Evolutionary conservation across 83 land plant species (phyloP).

Genomic region (Picea mariana): DNA sequence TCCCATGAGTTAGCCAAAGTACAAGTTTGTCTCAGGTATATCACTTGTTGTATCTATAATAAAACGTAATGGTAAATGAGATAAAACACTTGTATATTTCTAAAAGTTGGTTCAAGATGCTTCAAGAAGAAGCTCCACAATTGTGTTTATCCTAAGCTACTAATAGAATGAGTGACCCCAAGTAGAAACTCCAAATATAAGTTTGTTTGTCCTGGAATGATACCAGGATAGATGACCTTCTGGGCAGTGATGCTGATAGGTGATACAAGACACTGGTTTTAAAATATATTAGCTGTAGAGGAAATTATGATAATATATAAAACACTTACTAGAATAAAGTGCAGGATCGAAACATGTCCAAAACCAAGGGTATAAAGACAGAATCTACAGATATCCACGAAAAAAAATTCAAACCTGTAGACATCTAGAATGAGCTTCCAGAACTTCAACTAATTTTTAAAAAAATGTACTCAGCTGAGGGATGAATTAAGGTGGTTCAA

Average conservation of each 20-base stretch:
- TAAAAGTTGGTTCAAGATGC: neutral
- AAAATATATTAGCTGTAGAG: neutral
- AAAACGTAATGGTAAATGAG: neutral
- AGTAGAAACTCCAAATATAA: neutral
- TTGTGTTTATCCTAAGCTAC: no score
- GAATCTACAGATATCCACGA: neutral
- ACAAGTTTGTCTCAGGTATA: neutral
- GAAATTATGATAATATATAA: neutral
- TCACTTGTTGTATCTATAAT: neutral
- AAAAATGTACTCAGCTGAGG: neutral
- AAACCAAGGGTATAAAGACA: neutral
- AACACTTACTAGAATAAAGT: neutral
- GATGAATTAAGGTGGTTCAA: no score
- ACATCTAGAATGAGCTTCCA: neutral
- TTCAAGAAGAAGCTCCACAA: neutral
- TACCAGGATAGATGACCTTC: neutral
- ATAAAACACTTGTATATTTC: neutral
- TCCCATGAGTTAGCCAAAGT: neutral
- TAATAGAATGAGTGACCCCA: neutral
- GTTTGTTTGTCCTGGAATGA: neutral
- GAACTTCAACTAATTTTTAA: neutral
- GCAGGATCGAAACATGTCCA: neutral
- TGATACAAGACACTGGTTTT: neutral
- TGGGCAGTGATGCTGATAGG: neutral
- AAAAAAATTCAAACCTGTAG: neutral